A percentile compares a stretch with the other conserved stretches of the same genome.
Conservation (phyloP, 1,284 basidiomycete genomes). For the Microbotryomycetes sp. region DNA sequence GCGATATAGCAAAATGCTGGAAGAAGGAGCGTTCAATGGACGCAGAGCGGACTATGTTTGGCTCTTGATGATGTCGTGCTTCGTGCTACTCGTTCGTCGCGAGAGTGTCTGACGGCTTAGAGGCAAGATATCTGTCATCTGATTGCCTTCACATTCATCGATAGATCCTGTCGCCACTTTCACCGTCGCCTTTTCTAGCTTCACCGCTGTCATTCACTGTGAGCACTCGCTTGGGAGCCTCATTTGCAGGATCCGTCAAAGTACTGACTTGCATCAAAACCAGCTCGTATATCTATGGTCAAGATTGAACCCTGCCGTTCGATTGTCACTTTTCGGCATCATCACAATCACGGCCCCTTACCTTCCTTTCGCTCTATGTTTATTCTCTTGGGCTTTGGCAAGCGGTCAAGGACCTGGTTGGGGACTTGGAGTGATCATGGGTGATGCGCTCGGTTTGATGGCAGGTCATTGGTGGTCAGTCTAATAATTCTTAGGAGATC, state of each 20-base stretch:
- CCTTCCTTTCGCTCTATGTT: conserved; percentile 81
- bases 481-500: background rate
- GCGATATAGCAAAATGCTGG: conserved; percentile 91
- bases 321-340: conserved; percentile 91
- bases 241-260: too few relatives aligned
- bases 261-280: conserved; percentile 29
- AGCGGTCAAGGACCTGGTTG: conserved; percentile 73
- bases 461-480: conserved; percentile 70
- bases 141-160: too few relatives aligned
- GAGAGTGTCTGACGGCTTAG: too few relatives aligned
- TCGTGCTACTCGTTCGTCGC: conserved; percentile 72
- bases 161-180: conserved; percentile 73
- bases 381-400: conserved; percentile 79
- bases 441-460: conserved; percentile 59
- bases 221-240: conserved; percentile 10
- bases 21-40: conserved; percentile 90
- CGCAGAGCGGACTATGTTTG: conserved; percentile 87
- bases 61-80: conserved; percentile 71
- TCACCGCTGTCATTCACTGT: conserved; percentile 68
- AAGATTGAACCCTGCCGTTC: conserved; percentile 81
- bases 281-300: conserved; percentile 92
- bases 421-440: conserved; percentile 33
- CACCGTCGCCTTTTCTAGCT: conserved; percentile 84
- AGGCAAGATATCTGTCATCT: too few relatives aligned
- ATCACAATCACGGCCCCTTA: conserved; percentile 93